Evolutionary conservation across 2,329 filamentous ascomycete species (phyloP), one percentile per base, ranked within the genome.

Genomic region (Chaetothyriales sp.): DNA sequence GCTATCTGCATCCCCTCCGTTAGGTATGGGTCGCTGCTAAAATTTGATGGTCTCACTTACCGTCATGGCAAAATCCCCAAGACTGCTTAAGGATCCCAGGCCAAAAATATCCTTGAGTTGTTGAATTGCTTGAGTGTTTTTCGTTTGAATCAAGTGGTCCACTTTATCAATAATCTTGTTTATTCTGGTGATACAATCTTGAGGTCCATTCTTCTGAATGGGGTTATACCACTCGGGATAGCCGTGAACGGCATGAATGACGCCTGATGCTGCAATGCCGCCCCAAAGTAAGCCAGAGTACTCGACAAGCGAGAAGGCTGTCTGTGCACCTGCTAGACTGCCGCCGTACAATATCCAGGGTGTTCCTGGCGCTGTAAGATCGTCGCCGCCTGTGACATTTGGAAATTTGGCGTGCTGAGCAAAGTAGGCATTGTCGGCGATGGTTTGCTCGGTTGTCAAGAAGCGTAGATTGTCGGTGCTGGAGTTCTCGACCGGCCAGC

Each of bases 221-320:
- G 73, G 72, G 44, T 68, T 58, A 54, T 76, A 76, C 73, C 72
- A 76, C 54, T 74, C 64, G 0, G 72, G 70, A 52, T 76, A 76
- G 8, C 67, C 69, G 4, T 71, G 60, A 2, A 67, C 57, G 0
- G 67, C 67, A 18, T 70, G 63, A 18, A 72, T 65, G 0, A 70
- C 68, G 1, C 68, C 74, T 40, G 70, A 73, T 10, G 70, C 66
- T 8, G 70, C 73, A 53, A 77, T 77, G 10, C 73, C 74, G 13
- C 71, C 74, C 45, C 70, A 76, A 4, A 60, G 51, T n/a, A 59
- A 18, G 2, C 51, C 55, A 29, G 48, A 20, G 19, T 71, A 72
- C 44, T 67, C 58, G 10, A 69, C 62, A n/a, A 71, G 67, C 19
- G 66, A 66, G 51, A 73, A 69, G 0, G 70, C 70, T 1, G 70